Conservation (phyloP, 2,329 filamentous ascomycete genomes). For the Pseudodiploospora longispora region DNA sequence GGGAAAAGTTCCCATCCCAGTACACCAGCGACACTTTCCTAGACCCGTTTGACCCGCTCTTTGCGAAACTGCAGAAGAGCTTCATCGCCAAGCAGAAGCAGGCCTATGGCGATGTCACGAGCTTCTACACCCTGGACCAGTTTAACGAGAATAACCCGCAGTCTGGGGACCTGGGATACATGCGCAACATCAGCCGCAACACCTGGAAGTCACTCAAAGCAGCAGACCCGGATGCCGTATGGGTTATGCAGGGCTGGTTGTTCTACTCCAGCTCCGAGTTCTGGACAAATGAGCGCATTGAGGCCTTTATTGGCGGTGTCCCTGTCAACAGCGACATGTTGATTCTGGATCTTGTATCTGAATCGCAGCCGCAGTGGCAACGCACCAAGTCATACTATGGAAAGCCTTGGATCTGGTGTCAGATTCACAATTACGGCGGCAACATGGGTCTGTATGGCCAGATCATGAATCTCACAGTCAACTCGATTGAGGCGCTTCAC, state of each 20-base stretch:
- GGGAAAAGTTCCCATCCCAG: constrained; percentile 31
- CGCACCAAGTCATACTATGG: constrained; percentile 41
- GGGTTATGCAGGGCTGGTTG: constrained; percentile 45
- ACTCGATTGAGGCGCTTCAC: constrained; percentile 34
- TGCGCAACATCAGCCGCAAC: constrained; percentile 29
- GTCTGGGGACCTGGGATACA: constrained; percentile 35
- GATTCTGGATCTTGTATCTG: constrained; percentile 42
- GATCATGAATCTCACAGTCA: constrained; percentile 38
- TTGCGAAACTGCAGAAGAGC: constrained; percentile 32
- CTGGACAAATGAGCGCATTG: constrained; percentile 36
- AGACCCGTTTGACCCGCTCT: constrained; percentile 36
- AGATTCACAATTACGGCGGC: constrained; percentile 42
- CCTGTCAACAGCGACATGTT: constrained; percentile 36
- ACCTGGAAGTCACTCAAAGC: constrained; percentile 40
- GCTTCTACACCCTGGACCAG: constrained; percentile 43
- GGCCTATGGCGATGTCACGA: constrained; percentile 38
- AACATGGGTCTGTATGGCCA: constrained; percentile 43
- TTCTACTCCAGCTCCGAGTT: constrained; percentile 36
- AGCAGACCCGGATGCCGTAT: constrained; percentile 38
- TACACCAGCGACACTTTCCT: constrained; percentile 41
- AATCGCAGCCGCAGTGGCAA: constrained; percentile 42
- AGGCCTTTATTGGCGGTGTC: constrained; percentile 41
- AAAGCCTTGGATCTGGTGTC: constrained; percentile 47
- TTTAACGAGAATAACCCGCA: constrained; percentile 43
- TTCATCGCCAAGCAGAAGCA: constrained; percentile 38